These are phyloP conservation scores for Fusarium domesticum DNA, from an alignment of 2,329 filamentous ascomycete species.

Conservation along the genomic window DNA sequence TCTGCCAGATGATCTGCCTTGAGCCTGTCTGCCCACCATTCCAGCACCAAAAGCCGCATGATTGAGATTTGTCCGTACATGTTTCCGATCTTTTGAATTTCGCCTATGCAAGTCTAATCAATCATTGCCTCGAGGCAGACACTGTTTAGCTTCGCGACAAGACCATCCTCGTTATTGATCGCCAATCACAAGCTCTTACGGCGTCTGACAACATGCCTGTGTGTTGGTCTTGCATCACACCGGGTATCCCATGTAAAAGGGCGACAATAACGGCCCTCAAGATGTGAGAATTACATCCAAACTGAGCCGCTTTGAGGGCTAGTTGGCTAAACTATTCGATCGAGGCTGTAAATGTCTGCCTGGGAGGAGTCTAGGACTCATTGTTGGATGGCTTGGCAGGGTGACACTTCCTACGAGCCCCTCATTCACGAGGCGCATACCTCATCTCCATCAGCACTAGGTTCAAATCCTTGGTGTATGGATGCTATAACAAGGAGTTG, in stretches of 20 bases:
- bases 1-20: neutral
- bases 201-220: no score
- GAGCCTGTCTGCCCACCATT: neutral
- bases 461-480: neutral
- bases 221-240: neutral
- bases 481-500: neutral
- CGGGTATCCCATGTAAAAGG: no score
- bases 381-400: conserved; percentile 1
- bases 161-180: neutral
- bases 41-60: neutral
- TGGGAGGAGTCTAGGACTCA: neutral
- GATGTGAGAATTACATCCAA: no score
- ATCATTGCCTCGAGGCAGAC: conserved; percentile 8
- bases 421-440: conserved; percentile 5
- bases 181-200: neutral
- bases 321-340: no score
- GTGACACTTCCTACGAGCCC: neutral
- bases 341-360: neutral
- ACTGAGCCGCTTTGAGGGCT: no score
- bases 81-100: neutral
- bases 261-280: no score
- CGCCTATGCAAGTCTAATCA: no score
- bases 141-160: neutral
- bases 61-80: neutral
- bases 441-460: neutral